These are phyloP conservation scores for Zanthoxylum bungeanum DNA, from an alignment of 345 rosid genomes.

Conservation along the genomic window DNA sequence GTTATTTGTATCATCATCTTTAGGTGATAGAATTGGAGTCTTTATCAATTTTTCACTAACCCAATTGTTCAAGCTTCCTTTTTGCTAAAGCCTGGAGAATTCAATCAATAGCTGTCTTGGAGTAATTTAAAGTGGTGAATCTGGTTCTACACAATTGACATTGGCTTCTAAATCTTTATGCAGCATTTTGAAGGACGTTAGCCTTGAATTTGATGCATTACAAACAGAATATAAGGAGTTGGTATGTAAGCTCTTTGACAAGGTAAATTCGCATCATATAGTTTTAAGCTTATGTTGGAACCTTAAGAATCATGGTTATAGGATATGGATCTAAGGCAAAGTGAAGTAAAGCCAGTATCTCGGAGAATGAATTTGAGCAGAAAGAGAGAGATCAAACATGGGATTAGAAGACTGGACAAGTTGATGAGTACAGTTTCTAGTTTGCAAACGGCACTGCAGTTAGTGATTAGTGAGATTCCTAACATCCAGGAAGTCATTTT, in stretches of 20 bases:
- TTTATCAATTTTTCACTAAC: not conserved
- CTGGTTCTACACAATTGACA: not conserved
- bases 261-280: slow-evolving; percentile 9
- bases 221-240: slow-evolving; percentile 48
- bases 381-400: slow-evolving; percentile 67
- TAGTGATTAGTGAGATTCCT: slow-evolving; percentile 44
- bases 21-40: not conserved
- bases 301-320: slow-evolving; percentile 38
- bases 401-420: slow-evolving; percentile 63
- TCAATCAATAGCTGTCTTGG: not conserved
- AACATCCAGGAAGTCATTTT: slow-evolving; percentile 47
- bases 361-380: slow-evolving; percentile 50
- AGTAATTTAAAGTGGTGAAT: not conserved
- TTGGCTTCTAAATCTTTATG: slow-evolving; percentile 1
- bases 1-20: too few species aligned
- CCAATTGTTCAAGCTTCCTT: not conserved
- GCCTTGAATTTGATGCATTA: slow-evolving; percentile 52
- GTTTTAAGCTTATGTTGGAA: slow-evolving; percentile 10
- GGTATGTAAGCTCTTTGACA: slow-evolving; percentile 48
- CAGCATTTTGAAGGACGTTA: slow-evolving; percentile 77
- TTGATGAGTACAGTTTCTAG: slow-evolving; percentile 51
- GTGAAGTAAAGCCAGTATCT: slow-evolving; percentile 40
- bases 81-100: not conserved
- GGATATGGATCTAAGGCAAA: slow-evolving; percentile 44
- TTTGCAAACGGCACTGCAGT: slow-evolving; percentile 49